Evolutionary conservation across 257 asterid genomes (phyloP).

Genomic region (Plectranthus barbatus): DNA sequence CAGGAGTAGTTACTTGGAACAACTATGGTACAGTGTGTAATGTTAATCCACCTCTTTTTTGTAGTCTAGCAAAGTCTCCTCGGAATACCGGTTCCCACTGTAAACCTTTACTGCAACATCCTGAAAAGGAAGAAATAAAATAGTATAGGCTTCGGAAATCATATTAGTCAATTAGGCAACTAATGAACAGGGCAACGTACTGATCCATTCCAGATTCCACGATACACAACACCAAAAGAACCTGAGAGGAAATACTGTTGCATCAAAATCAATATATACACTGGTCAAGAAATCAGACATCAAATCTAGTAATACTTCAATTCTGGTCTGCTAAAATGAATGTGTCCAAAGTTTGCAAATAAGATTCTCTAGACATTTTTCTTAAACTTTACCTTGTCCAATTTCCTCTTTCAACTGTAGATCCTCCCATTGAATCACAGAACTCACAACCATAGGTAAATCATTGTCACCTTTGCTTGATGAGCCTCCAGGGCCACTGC

Average conservation of each 20-base stretch:
- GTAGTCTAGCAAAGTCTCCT: constrained; percentile 40
- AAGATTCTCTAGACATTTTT: not conserved
- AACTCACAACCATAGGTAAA: constrained; percentile 13
- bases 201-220: constrained; percentile 74
- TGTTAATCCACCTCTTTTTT: constrained; percentile 45
- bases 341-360: not conserved
- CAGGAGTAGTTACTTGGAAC: not conserved
- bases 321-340: not conserved
- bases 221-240: constrained; percentile 56
- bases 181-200: constrained; percentile 23
- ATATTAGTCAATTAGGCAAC: constrained; percentile 5
- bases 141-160: not conserved
- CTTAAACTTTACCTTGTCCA: constrained; percentile 46
- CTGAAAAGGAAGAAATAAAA: constrained; percentile 24
- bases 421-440: constrained; percentile 62
- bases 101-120: constrained; percentile 81
- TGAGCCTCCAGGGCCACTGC: constrained; percentile 24
- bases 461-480: constrained; percentile 30
- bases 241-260: constrained; percentile 31
- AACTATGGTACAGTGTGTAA: not conserved
- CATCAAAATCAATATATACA: not conserved
- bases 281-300: not conserved
- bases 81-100: constrained; percentile 38
- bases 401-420: constrained; percentile 47
- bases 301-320: not conserved